Base-by-base conservation (phyloP, 1,284 basidiomycete species). In the Ganoderma multipileum region DNA sequence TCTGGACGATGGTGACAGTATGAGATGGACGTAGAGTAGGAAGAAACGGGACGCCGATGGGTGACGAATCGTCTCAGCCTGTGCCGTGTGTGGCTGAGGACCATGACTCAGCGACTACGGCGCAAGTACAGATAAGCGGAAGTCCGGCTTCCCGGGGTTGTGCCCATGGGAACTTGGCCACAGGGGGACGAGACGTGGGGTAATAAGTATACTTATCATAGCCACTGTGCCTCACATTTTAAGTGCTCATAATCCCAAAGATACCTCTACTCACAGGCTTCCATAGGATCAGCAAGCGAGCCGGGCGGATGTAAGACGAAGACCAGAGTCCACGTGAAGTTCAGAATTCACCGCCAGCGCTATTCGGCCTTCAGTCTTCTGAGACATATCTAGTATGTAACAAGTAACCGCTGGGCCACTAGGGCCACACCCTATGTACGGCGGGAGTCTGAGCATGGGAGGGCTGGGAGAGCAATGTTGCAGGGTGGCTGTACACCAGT, bases 1-100 rank as follows among this genome's bases (percentile, higher is more conserved):
- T 41, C 30, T 33, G 55, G 42, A 59, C 44, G 54, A 70, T 70
- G 36, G 69, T 67, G 71, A 72, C 67, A 64, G 58, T 18, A 28
- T 20, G 58, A n/a, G 39, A 23, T 44, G 42, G 70, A 64, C n/a
- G 66, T 61, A 30, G 42, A 38, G 55, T 36, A 50, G 39, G 23
- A 59, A 38, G 62, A 47, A 54, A 41, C 54, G 9, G 36, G 30
- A 30, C 44, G 44, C n/a, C 44, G 20, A 47, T n/a, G 36, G 30
- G 33, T 38, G 20, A n/a, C 36, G 36, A 58, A 36, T 38, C 33
- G 38, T 5, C 33, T 16, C 8, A 30, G 30, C 30, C 14, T 20
- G 52, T 20, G 28, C 52, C 28, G 5, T 20, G 52, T 33, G 16
- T 33, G 30, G 50, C 50, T 26, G 50, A 9, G 11, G 28, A 14